Base-by-base conservation (phyloP, 2,329 filamentous ascomycete genomes). In the Hypomyces rosellus region DNA sequence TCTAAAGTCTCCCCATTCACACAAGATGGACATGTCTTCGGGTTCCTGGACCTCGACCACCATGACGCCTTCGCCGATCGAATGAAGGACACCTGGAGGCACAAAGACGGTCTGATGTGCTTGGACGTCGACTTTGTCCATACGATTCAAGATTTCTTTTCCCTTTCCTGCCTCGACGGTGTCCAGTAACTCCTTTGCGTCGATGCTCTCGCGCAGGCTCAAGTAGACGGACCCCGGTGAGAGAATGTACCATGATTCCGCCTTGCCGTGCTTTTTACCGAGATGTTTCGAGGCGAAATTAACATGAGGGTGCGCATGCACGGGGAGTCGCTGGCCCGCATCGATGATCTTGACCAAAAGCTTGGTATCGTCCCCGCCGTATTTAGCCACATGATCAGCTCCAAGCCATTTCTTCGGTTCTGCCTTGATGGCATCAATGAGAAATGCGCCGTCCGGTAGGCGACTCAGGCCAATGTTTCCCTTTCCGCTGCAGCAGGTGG, bases 341-440 rank as follows among this genome's bases (percentile, higher is more conserved):
- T 60, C 58, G n/a, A 60, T 54, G 16, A 59, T 46, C 55, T 59
- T 59, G 33, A 59, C 51, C 5, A 58, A 49, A 3, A 59, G 45
- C 42, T 59, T 56, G 3, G 54, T 56, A 39, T 60, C 55, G 22
- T 34, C 22, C 13, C 57, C 57, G 25, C 57, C 57, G 25, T 51
- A 54, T 11, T 52, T 51, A 7, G 48, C 49, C 1, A 55, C 41
- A 45, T 60, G 57, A 0, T 52, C 39, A 2, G 42, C n/a, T 7
- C 58, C 57, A 1, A 57, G 54, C 58, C 58, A 60, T 4, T 43
- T 43, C 5, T 57, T 53, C 0, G 55, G 55, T 3, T 56, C 52
- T 5, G 48, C 45, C 2, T 45, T 18, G 4, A 60, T 14, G 30
- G 55, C 54, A 39, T 57, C 55, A 34, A 45, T 45, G n/a, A 56